A percentile compares a stretch with the other conserved stretches of the same genome.
These are phyloP conservation scores for Arthrocladium fulminans DNA, from an alignment of 2,329 filamentous ascomycete species.

Conservation along the genomic window DNA sequence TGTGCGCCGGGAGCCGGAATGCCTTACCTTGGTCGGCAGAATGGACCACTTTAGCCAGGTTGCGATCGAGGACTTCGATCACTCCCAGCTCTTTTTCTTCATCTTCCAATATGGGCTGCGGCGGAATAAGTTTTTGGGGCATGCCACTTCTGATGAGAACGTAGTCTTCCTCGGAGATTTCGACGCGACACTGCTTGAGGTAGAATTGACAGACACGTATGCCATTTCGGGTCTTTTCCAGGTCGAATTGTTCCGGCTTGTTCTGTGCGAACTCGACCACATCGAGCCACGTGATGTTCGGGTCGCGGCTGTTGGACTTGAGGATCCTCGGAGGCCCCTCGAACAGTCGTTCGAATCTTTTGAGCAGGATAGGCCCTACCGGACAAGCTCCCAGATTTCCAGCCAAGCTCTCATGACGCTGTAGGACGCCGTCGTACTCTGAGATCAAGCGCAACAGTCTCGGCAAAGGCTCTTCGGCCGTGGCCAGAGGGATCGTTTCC, in stretches of 20 bases:
- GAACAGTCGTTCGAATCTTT: conserved; percentile 77
- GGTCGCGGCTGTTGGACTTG: conserved; percentile 54
- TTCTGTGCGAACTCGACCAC: conserved; percentile 75
- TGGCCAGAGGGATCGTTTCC: conserved; percentile 54
- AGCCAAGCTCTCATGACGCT: conserved; percentile 77
- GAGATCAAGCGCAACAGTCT: conserved; percentile 63
- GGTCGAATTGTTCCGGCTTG: conserved; percentile 67
- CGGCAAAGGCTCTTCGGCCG: conserved; percentile 60
- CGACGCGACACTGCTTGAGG: conserved; percentile 69
- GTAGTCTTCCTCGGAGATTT: conserved; percentile 83
- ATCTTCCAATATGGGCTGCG: conserved; percentile 73
- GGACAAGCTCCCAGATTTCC: conserved; percentile 76
- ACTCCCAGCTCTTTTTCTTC: conserved; percentile 78
- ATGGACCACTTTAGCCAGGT: conserved; percentile 66
- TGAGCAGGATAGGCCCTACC: conserved; percentile 71
- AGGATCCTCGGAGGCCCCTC: conserved; percentile 65
- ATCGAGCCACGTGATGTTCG: conserved; percentile 69
- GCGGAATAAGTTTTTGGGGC: conserved; percentile 71
- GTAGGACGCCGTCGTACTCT: conserved; percentile 77
- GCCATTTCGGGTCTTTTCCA: conserved; percentile 61
- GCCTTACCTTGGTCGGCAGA: conserved; percentile 63
- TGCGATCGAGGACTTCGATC: conserved; percentile 72
- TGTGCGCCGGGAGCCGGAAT: not conserved
- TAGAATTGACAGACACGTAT: conserved; percentile 69
- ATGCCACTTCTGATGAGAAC: conserved; percentile 74